phyloP scores from a whole-genome alignment of 2,329 filamentous ascomycete species.

The Basipetospora chlamydospora region DNA sequence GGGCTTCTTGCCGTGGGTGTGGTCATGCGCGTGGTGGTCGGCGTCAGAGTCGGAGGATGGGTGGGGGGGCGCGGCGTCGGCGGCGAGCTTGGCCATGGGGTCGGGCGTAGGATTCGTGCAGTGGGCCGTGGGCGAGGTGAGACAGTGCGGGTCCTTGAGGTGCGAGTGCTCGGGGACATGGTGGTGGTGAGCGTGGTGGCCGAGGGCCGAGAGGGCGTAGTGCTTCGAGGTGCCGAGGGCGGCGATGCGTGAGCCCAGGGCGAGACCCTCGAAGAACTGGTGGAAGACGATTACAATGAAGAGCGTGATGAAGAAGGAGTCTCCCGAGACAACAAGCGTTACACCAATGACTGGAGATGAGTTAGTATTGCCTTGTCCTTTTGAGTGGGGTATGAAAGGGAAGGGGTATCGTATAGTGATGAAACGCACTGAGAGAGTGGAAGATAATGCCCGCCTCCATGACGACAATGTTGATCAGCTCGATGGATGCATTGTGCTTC shows the following conservation, averaged over 20 bases:
- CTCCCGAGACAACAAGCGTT: constrained; percentile 45
- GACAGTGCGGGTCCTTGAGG: constrained; percentile 7
- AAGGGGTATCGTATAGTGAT: background rate
- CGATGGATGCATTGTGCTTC: constrained; percentile 15
- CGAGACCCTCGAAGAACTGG: constrained; percentile 65
- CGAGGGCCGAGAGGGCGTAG: constrained; percentile 6
- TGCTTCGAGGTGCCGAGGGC: constrained; percentile 25
- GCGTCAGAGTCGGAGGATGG: constrained; percentile 9
- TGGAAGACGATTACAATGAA: constrained; percentile 61
- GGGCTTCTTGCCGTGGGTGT: constrained; percentile 7
- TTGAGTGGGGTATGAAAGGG: background rate
- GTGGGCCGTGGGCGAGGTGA: background rate
- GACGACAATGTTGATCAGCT: constrained; percentile 48
- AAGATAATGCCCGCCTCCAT: constrained; percentile 64
- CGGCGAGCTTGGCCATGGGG: constrained; percentile 47
- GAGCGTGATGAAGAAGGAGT: constrained; percentile 41
- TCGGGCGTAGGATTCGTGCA: too few relatives aligned
- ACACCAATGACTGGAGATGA: constrained; percentile 40
- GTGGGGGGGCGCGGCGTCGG: background rate
- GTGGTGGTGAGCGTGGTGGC: constrained; percentile 11
- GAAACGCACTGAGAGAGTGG: constrained; percentile 48
- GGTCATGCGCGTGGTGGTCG: constrained; percentile 5
- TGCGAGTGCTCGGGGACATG: constrained; percentile 9
- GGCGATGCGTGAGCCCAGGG: constrained; percentile 57
- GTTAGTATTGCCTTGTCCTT: background rate